Evolutionary conservation across 352 stramenopile species (phyloP).

Genomic region (Pythium angustatum): DNA sequence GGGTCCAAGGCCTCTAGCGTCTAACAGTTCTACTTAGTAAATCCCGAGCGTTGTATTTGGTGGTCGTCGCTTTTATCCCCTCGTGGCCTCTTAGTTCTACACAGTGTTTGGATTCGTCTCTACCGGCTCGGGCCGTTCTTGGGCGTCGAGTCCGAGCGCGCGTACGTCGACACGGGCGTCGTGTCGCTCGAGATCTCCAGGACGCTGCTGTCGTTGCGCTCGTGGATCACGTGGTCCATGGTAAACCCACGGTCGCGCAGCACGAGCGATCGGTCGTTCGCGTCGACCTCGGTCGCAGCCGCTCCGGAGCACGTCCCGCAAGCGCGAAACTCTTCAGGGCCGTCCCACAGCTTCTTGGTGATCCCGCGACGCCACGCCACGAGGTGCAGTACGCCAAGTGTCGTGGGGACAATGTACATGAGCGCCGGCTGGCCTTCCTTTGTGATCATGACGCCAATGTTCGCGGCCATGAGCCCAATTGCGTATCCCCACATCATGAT

Average conservation of each 20-base stretch:
- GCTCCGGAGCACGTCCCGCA: not conserved
- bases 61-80: too few relatives aligned
- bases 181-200: slow-evolving; percentile 19
- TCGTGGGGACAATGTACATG: slow-evolving; percentile 96
- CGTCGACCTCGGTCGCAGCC: not conserved
- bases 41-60: too few relatives aligned
- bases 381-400: slow-evolving; percentile 80
- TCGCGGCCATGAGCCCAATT: slow-evolving; percentile 92
- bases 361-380: slow-evolving; percentile 83
- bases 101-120: not conserved
- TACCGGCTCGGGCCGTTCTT: slow-evolving; percentile 13
- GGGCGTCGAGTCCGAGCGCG: slow-evolving; percentile 20
- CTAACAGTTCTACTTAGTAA: too few relatives aligned
- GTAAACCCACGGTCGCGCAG: slow-evolving; percentile 24
- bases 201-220: slow-evolving; percentile 12
- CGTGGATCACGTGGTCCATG: slow-evolving; percentile 23
- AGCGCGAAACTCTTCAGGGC: slow-evolving; percentile 47
- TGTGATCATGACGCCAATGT: slow-evolving; percentile 92
- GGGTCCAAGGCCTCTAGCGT: slow-evolving; percentile 75
- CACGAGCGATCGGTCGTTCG: slow-evolving; percentile 8
- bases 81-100: too few relatives aligned
- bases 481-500: slow-evolving; percentile 94
- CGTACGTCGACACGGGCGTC: slow-evolving; percentile 27
- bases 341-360: slow-evolving; percentile 88
- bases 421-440: slow-evolving; percentile 93